Evolutionary conservation across 352 stramenopile genomes (phyloP), one percentile per base, ranked within the genome.

Genomic region (Globisporangium paddicum): DNA sequence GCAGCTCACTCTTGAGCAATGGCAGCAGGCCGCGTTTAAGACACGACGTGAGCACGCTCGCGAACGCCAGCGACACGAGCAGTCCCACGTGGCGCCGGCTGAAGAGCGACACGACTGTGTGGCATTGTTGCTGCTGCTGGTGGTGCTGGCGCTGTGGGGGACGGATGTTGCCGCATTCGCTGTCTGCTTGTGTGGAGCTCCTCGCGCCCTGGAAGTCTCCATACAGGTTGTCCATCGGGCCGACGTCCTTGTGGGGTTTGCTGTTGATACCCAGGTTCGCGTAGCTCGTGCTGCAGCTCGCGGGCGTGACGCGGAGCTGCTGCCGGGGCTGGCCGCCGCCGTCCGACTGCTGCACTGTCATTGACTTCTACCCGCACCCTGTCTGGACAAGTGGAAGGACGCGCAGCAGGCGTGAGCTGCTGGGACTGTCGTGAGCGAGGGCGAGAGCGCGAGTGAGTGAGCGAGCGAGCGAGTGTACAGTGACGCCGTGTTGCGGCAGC

Each of bases 1-100:
- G 55, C 19, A 84, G 53, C 46, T 84, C 74, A 6, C 52, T 65
- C 53, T 81, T 55, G 21, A 84, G 61, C 42, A 84, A 54, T 44
- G 71, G 72, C 2, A 84, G 46, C 9, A 81, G 32, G 1, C 64
- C 74, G 37, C 72, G 57, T 48, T 77, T 79, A 21, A 81, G 34
- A 55, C 67, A 67, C 21, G 72, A 71, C 18, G 58, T 66, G 1
- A 81, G 32, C 19, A 72, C 56, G 3, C 71, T 72, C 7, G 74
- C 74, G 48, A 74, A 68, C 11, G 70, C 35, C 0, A 74, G 66
- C 5, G 74, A 84, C 23, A 77, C 64, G 13, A 84, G 42, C 26
- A 81, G 38, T 2, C 72, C 74, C 37, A 72, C 44, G 50, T 77
- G 69, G 3, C 53, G 53, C 14, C 32, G 32, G 25, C 58, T 63